phyloP scores from a whole-genome alignment of 1,139 yeast genomes.

The Kurtzmaniella quercitrusa region DNA sequence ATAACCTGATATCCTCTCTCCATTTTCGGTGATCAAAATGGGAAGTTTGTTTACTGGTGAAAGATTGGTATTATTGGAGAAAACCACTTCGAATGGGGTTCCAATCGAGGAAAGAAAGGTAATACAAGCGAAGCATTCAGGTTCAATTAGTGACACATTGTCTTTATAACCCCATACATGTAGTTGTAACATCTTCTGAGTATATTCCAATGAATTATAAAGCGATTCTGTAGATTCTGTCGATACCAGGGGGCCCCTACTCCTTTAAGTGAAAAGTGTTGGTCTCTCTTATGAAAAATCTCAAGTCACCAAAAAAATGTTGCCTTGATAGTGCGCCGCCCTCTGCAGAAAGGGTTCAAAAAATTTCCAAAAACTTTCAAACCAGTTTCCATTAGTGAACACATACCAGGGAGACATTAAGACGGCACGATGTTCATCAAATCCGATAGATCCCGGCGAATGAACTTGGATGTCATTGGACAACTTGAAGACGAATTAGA shows the following conservation, averaged over 20 bases:
- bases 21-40: conserved; percentile 33
- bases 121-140: conserved; percentile 34
- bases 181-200: conserved; percentile 26
- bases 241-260: too few relatives aligned
- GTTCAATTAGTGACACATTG: conserved; percentile 33
- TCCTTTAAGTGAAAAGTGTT: too few relatives aligned
- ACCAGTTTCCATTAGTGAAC: background rate
- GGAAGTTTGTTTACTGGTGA: conserved; percentile 57
- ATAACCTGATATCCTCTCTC: conserved; percentile 7
- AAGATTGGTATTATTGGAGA: conserved; percentile 57
- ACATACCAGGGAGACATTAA: background rate
- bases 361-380: background rate
- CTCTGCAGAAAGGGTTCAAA: background rate
- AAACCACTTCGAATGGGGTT: conserved; percentile 31
- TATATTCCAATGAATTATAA: too few relatives aligned
- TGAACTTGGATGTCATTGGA: conserved; percentile 47
- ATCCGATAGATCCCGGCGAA: conserved; percentile 26
- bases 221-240: too few relatives aligned
- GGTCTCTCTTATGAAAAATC: too few relatives aligned
- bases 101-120: conserved; percentile 25
- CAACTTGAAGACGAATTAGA: conserved; percentile 58
- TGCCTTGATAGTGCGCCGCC: background rate
- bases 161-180: conserved; percentile 55
- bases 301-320: too few relatives aligned
- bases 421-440: conserved; percentile 22